Base-by-base conservation (phyloP, 495 filamentous ascomycete species). In the Amniculicola lignicola region DNA sequence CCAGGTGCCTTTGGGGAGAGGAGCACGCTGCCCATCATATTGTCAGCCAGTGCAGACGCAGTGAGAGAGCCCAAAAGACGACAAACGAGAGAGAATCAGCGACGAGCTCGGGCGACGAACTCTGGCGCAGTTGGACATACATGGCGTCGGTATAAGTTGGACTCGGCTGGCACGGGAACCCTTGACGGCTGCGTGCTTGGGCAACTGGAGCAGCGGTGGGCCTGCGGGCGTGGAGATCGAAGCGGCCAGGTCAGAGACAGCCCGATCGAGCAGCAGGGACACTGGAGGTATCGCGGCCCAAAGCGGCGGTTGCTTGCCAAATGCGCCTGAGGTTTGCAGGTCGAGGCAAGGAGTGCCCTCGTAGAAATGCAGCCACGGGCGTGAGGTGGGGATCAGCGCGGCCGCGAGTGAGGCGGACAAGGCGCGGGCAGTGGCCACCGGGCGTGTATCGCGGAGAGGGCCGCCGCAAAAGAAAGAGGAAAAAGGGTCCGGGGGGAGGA, bases 1-100 rank as follows among this genome's bases (percentile, higher is more conserved):
- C 28, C 40, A 16, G 39, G 27, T 22, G 54, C 22, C 50, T 40
- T 50, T 5, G 56, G 40, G 29, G 56, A 45, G 25, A 56, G 24
- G 12, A 60, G 33, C 14, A 64, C 61, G 38, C 61, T 64, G 51
- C 27, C 39, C 61, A 63, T 63, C 16, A 37, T 47, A 29, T 6
- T 9, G 61, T 64, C 31, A 63, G 61, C 51, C 23, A 40, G 19
- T 23, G 48, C 1, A 22, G 36, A 51, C 33, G 27, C n/a, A 16
- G 23, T 44, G 1, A 22, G 44, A 21, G 16, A 37, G 36, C 18
- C 14, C 22, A 39, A 35, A 22, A 49, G 15, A 59, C 16, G 41
- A 56, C 55, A 56, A 56, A 64, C 61, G 56, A 45, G 33, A 59
- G 24, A 28, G 52, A 51, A 18, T 52, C 51, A 15, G 56, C 36